These are phyloP conservation scores for Xylaria sp. DNA, from an alignment of 2,329 filamentous ascomycete genomes.

Conservation along the genomic window DNA sequence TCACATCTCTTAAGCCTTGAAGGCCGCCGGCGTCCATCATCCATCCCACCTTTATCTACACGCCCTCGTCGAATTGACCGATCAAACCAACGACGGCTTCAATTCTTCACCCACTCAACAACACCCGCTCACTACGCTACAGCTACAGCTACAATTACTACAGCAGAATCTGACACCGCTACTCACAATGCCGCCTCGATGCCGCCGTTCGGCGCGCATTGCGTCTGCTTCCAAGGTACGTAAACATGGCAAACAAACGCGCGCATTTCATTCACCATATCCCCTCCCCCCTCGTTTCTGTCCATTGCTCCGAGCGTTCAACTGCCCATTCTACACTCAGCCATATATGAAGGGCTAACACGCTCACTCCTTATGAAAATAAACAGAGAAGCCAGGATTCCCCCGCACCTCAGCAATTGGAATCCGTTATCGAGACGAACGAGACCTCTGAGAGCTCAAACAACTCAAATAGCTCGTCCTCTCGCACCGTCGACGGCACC, in stretches of 20 bases:
- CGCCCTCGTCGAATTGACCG: constrained; percentile 19
- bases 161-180: constrained; percentile 19
- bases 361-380: background rate
- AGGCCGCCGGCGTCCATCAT: background rate
- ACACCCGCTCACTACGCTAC: constrained; percentile 18
- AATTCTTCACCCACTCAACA: constrained; percentile 22
- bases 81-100: constrained; percentile 33
- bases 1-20: constrained; percentile 5
- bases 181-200: constrained; percentile 48
- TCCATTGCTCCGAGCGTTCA: background rate
- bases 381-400: constrained; percentile 44
- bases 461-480: constrained; percentile 45
- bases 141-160: background rate
- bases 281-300: background rate
- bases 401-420: constrained; percentile 33
- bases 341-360: background rate
- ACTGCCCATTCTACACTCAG: background rate
- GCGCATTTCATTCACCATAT: background rate
- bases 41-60: background rate
- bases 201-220: constrained; percentile 58
- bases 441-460: constrained; percentile 49
- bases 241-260: constrained; percentile 32
- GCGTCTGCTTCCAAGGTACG: constrained; percentile 55
- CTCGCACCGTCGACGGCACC: constrained; percentile 39
- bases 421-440: constrained; percentile 55